Evolutionary conservation across 331 rosid species (phyloP).

Genomic region (Malus hybrid): DNA sequence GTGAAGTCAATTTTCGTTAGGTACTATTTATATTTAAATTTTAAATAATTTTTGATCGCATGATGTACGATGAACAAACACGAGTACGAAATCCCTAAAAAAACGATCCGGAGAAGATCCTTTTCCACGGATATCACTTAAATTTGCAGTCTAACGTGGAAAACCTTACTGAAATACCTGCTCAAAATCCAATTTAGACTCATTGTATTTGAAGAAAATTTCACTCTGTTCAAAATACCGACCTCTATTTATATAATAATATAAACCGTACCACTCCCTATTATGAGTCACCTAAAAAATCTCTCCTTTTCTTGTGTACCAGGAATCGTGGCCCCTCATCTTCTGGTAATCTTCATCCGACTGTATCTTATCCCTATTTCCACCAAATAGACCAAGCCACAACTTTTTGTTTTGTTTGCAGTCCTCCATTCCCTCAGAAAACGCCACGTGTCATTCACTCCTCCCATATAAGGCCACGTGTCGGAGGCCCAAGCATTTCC

Average conservation of each 20-base stretch:
- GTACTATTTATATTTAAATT: no score
- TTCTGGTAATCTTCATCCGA: background rate
- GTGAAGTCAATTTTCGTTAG: no score
- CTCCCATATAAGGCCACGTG: background rate
- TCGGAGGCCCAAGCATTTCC: background rate
- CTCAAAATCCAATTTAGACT: no score
- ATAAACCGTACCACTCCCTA: no score
- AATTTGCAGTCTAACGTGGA: no score
- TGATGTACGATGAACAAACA: no score
- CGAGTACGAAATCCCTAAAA: fast-evolving
- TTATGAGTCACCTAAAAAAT: no score
- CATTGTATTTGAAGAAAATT: fast-evolving
- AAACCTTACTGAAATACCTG: no score
- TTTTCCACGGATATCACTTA: no score
- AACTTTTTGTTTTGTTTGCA: background rate
- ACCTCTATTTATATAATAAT: no score
- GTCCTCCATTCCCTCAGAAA: background rate
- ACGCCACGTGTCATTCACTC: background rate
- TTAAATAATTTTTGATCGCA: no score
- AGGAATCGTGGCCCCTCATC: background rate
- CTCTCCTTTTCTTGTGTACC: background rate
- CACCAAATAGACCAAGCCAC: background rate
- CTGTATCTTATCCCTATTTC: background rate
- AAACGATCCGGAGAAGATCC: fast-evolving
- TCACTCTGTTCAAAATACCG: no score